Evolutionary conservation across 176 grass and related monocot species (phyloP).

Genomic region (Hordeum vulgare): DNA sequence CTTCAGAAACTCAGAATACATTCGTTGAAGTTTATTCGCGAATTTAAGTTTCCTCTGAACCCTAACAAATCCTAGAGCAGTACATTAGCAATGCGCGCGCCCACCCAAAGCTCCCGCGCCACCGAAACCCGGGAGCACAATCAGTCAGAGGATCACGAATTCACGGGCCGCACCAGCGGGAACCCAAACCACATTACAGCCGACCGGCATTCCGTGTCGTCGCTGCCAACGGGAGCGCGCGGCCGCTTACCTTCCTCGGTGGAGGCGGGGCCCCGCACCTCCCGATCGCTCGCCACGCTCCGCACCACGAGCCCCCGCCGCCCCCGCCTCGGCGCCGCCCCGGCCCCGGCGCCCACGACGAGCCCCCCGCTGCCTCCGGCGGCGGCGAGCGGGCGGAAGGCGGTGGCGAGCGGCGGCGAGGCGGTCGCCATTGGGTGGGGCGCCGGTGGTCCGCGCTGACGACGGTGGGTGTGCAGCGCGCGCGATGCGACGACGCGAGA

Average conservation of each 20-base stretch:
- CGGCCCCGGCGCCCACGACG: not conserved
- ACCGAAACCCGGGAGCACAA: not conserved
- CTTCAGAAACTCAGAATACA: not conserved
- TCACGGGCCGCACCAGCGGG: not conserved
- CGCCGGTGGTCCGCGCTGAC: not conserved
- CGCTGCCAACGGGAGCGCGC: not conserved
- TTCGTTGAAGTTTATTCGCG: not conserved
- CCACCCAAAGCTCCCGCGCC: not conserved
- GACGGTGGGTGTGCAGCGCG: not conserved
- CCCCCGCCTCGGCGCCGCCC: not conserved
- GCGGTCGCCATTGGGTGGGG: constrained; percentile 55
- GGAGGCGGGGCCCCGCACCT: constrained; percentile 32
- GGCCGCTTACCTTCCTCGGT: constrained; percentile 43
- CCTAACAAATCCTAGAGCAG: not conserved
- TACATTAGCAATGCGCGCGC: not conserved
- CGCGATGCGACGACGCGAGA: not conserved
- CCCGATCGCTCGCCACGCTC: constrained; percentile 66
- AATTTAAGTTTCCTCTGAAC: not conserved
- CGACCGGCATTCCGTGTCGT: not conserved
- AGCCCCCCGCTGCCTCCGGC: not conserved
- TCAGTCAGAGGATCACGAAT: constrained; percentile 2
- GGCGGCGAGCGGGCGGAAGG: constrained; percentile 20
- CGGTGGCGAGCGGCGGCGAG: constrained; percentile 34
- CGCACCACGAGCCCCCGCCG: constrained; percentile 18
- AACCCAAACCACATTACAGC: constrained; percentile 19